Percentiles rank a stretch among this genome's conserved stretches.
These are phyloP conservation scores for Grosmannia serpens DNA, from an alignment of 2,329 filamentous ascomycete genomes.

Conservation along the genomic window DNA sequence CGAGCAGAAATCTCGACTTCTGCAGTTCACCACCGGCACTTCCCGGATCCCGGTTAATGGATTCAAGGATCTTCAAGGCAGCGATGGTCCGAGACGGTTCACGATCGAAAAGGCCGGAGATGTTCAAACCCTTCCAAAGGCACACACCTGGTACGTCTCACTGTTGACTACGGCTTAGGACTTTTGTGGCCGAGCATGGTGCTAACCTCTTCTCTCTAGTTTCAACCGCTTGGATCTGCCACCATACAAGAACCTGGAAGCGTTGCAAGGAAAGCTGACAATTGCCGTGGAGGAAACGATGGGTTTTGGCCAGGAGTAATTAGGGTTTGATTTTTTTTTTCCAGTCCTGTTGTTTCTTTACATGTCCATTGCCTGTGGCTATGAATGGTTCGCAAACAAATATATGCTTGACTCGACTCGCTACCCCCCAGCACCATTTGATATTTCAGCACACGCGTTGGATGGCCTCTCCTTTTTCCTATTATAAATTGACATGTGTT, in stretches of 20 bases:
- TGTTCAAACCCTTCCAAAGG: slow-evolving; percentile 81
- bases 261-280: slow-evolving; percentile 77
- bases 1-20: slow-evolving; percentile 89
- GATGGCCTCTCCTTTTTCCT: background rate
- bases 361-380: background rate
- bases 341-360: background rate
- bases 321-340: background rate
- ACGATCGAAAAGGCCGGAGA: slow-evolving; percentile 98
- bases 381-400: background rate
- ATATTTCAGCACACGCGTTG: background rate
- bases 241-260: slow-evolving; percentile 80
- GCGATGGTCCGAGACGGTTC: slow-evolving; percentile 87
- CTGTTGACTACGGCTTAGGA: background rate
- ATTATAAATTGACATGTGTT: background rate
- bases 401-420: background rate
- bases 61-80: slow-evolving; percentile 97
- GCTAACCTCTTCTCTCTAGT: slow-evolving; percentile 36
- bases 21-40: slow-evolving; percentile 96
- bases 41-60: slow-evolving; percentile 97
- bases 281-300: slow-evolving; percentile 98
- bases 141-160: slow-evolving; percentile 79
- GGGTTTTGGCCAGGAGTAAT: slow-evolving; percentile 93
- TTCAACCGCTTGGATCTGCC: slow-evolving; percentile 97
- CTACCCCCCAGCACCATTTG: background rate
- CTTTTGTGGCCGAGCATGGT: background rate